Base-by-base conservation (phyloP, 192 early-diverging fungal genomes). In the Jimgerdemannia lactiflua region DNA sequence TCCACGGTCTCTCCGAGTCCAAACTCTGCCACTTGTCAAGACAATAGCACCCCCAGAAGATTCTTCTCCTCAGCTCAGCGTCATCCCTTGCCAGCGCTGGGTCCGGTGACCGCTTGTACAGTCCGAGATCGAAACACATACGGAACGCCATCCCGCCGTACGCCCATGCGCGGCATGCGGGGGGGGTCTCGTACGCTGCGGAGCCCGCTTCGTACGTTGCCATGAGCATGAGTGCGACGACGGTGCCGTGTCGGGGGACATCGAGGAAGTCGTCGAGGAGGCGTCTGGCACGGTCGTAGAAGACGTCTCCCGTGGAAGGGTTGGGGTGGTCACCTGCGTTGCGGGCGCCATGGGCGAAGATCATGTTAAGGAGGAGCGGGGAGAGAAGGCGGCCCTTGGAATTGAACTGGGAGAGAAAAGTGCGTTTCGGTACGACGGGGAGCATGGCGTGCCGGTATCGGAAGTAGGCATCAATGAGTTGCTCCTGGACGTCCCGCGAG, bases 231-330 rank as follows among this genome's bases (percentile, higher is more conserved):
- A 83, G 71, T 4, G 78, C 73, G 29, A 83, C 73, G 7, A 79
- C 76, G 2, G 81, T 79, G 67, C 81, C 74, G 9, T 79, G 67
- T 19, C 81, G 66, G 20, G 81, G 78, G 3, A 77, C 78, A 72
- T 83, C 81, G 43, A 83, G 40, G 43, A 83, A 83, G 72, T 79
- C 81, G 39, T 79, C 81, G 18, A 83, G 42, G 17, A 83, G 64
- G 17, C 67, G 70, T 43, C 74, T 73, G 19, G 81, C 78, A 17
- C 81, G 71, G 4, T 83, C 64, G 72, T 79, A 83, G 71, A 79
- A 83, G 3, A 79, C 39, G 71, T 83, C 77, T 19, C 75, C 69
- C 14, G 14, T 2, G 67, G 67, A 39, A 4, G 29, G 18, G 18
- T 0, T 14, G 44, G 72, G 42, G 40, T 69, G 19, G 17, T 75